phyloP scores from a whole-genome alignment of 176 grass and related monocot genomes.

The Triticum monococcum region DNA sequence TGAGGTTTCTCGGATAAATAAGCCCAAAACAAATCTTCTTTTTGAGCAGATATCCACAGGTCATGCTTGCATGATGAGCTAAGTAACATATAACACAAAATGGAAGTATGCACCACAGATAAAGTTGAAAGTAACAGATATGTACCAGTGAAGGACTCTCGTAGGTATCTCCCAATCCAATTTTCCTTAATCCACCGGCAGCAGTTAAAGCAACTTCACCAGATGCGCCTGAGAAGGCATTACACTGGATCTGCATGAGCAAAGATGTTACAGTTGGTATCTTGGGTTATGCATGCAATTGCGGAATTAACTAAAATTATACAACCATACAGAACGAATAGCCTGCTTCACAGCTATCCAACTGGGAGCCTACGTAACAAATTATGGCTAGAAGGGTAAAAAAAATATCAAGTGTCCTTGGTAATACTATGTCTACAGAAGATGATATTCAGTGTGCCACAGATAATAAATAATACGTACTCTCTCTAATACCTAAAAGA shows the following conservation, averaged over 20 bases:
- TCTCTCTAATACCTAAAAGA: too few species aligned
- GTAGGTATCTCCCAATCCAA: conserved; percentile 67
- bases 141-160: conserved; percentile 83
- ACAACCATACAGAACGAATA: conserved; percentile 3
- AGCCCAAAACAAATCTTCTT: background rate
- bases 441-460: background rate
- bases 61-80: background rate
- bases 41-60: background rate
- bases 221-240: conserved; percentile 79
- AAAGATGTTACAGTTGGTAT: conserved; percentile 18
- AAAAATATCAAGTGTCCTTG: background rate
- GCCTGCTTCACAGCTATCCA: background rate
- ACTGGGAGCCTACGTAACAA: background rate
- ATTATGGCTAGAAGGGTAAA: background rate
- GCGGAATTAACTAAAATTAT: background rate
- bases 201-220: conserved; percentile 76
- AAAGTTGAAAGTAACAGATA: conserved; percentile 8
- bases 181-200: conserved; percentile 76
- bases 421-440: background rate
- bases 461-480: background rate
- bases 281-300: background rate
- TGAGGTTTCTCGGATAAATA: background rate
- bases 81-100: conserved; percentile 20
- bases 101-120: conserved; percentile 26
- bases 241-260: conserved; percentile 76